These are phyloP conservation scores for Pyronema omphalodes DNA, from an alignment of 495 filamentous ascomycete species.

Conservation along the genomic window DNA sequence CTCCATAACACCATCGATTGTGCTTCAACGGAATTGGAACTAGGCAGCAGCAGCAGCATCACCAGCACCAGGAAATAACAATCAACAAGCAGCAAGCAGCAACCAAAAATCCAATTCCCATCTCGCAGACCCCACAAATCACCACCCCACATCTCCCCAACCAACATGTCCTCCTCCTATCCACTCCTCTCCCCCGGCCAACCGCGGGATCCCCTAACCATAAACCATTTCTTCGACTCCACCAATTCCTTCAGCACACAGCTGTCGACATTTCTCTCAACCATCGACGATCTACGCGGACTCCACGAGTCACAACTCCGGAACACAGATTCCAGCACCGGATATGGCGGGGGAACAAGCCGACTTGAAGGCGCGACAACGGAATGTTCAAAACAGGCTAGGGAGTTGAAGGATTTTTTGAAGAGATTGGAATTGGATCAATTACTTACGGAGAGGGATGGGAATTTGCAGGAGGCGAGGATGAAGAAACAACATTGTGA, in stretches of 20 bases:
- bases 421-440: slow-evolving; percentile 46
- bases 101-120: too few species aligned
- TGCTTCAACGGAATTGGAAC: too few species aligned
- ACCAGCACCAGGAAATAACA: too few species aligned
- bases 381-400: slow-evolving; percentile 47
- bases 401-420: slow-evolving; percentile 47
- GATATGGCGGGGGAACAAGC: slow-evolving; percentile 2
- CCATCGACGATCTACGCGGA: background rate
- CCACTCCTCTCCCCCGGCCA: background rate
- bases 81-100: too few species aligned
- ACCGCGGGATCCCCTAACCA: background rate
- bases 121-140: too few species aligned
- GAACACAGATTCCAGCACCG: background rate
- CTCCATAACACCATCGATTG: too few species aligned
- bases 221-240: background rate
- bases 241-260: background rate
- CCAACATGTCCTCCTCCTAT: too few species aligned
- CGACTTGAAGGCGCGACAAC: slow-evolving; percentile 42
- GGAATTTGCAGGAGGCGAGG: slow-evolving; percentile 29
- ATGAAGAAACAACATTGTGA: slow-evolving; percentile 45
- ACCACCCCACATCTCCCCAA: too few species aligned
- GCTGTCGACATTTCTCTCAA: background rate
- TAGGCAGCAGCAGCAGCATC: too few species aligned
- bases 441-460: slow-evolving; percentile 30
- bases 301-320: background rate